Percentiles rank a stretch among this genome's conserved stretches.
phyloP scores from a whole-genome alignment of 1,284 basidiomycete genomes.

The Coniferiporia sulphurascens region DNA sequence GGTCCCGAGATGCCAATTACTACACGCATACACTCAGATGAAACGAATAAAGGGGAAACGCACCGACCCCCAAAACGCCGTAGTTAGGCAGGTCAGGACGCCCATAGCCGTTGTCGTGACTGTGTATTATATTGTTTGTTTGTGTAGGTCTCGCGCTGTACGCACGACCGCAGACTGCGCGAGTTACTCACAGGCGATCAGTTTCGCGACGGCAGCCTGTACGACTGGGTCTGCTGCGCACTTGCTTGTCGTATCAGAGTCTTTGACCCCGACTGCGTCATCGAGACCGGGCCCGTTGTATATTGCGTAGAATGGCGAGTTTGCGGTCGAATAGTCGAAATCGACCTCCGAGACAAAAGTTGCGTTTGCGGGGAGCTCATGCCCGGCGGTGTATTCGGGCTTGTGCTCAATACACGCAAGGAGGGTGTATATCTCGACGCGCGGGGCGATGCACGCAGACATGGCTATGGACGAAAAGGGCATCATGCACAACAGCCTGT shows the following conservation, averaged over 20 bases:
- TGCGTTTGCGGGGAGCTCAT: not conserved
- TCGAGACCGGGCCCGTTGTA: constrained; percentile 7
- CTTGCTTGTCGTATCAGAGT: not conserved
- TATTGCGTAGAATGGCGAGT: not conserved
- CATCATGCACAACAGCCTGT: constrained; percentile 52
- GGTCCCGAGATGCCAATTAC: not conserved
- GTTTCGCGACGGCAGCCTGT: constrained; percentile 63
- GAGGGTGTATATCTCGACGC: constrained; percentile 57
- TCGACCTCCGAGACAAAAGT: too few relatives aligned
- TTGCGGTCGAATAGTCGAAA: too few relatives aligned
- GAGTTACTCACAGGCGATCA: constrained; percentile 50
- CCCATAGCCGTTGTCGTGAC: constrained; percentile 69
- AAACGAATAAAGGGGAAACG: too few relatives aligned
- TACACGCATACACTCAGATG: not conserved
- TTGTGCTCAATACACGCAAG: constrained; percentile 51
- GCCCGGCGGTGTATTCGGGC: constrained; percentile 39
- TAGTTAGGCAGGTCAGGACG: constrained; percentile 66
- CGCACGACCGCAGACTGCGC: too few relatives aligned
- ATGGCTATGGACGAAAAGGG: constrained; percentile 51
- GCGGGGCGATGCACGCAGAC: constrained; percentile 55
- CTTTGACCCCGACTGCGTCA: not conserved
- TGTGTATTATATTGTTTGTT: constrained; percentile 22
- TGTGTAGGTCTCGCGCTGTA: too few relatives aligned
- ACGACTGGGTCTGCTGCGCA: constrained; percentile 73
- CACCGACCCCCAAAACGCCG: constrained; percentile 82